Conservation (phyloP, 257 asterid genomes). For the Solanum corneliomulleri region DNA sequence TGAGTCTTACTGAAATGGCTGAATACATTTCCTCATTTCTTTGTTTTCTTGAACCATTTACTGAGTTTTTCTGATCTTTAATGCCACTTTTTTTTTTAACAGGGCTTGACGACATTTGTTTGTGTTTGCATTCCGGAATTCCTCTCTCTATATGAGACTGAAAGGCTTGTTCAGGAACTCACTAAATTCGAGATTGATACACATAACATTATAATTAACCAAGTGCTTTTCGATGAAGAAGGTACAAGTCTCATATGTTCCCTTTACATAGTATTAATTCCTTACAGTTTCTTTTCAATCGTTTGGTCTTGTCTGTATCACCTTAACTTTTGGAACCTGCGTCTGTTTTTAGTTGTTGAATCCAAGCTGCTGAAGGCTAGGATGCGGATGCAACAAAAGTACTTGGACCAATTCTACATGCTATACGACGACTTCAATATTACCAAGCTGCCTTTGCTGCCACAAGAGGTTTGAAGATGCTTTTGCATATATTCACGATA, state of each 20-base stretch:
- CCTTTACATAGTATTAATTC: background rate
- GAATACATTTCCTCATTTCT: background rate
- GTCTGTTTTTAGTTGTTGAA: constrained; percentile 37
- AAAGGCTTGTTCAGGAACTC: constrained; percentile 92
- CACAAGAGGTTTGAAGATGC: constrained; percentile 62
- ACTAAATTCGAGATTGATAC: constrained; percentile 92
- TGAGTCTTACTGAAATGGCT: background rate
- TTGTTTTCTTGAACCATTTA: background rate
- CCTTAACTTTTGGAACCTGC: background rate
- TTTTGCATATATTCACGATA: background rate
- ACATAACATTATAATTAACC: constrained; percentile 88
- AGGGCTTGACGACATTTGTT: constrained; percentile 87
- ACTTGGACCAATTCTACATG: constrained; percentile 89
- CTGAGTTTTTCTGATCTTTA: background rate
- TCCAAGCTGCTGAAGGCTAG: constrained; percentile 90
- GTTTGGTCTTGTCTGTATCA: background rate
- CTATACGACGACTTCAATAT: constrained; percentile 84
- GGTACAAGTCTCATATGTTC: constrained; percentile 24
- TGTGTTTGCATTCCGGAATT: constrained; percentile 98
- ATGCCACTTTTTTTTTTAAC: constrained; percentile 2
- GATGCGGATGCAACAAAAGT: constrained; percentile 87
- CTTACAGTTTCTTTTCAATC: background rate
- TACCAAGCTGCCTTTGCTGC: constrained; percentile 87
- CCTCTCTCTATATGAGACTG: constrained; percentile 93
- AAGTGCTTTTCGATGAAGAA: constrained; percentile 90